A percentile compares a stretch with the other conserved stretches of the same genome.
phyloP scores from a whole-genome alignment of 352 stramenopile species.

The Globisporangium nodosum region DNA sequence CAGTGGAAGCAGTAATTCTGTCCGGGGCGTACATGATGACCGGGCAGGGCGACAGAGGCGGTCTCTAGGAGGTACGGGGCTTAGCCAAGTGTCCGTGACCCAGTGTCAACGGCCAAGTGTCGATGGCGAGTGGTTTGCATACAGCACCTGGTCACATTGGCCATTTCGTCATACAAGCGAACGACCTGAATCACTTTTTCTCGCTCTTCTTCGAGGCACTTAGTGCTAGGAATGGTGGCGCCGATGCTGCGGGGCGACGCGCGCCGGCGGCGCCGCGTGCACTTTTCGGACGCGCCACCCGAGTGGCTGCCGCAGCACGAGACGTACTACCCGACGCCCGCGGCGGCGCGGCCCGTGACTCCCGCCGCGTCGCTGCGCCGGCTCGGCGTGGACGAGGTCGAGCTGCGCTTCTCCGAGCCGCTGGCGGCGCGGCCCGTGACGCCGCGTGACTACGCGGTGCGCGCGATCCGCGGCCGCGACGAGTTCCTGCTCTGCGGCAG shows the following conservation, averaged over 20 bases:
- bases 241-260: neutral
- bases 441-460: conserved; percentile 35
- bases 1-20: too few relatives aligned
- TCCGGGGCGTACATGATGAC: too few relatives aligned
- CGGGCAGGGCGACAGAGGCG: neutral
- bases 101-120: too few relatives aligned
- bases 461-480: conserved; percentile 40
- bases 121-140: too few relatives aligned
- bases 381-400: conserved; percentile 58
- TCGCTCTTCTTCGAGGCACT: too few relatives aligned
- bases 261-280: conserved; percentile 24
- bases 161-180: too few relatives aligned
- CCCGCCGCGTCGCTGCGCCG: conserved; percentile 41
- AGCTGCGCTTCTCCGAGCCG: conserved; percentile 61
- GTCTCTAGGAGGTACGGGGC: too few relatives aligned
- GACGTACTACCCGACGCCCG: conserved; percentile 47
- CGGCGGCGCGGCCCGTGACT: conserved; percentile 23
- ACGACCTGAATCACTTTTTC: too few relatives aligned
- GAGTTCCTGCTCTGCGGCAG: conserved; percentile 47
- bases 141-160: too few relatives aligned
- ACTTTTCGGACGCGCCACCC: conserved; percentile 40
- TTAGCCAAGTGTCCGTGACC: too few relatives aligned
- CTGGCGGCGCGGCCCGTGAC: conserved; percentile 24
- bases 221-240: too few relatives aligned
- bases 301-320: conserved; percentile 18